Conservation (phyloP, 768 basidiomycete species). For the Macrocybe gigantea region DNA sequence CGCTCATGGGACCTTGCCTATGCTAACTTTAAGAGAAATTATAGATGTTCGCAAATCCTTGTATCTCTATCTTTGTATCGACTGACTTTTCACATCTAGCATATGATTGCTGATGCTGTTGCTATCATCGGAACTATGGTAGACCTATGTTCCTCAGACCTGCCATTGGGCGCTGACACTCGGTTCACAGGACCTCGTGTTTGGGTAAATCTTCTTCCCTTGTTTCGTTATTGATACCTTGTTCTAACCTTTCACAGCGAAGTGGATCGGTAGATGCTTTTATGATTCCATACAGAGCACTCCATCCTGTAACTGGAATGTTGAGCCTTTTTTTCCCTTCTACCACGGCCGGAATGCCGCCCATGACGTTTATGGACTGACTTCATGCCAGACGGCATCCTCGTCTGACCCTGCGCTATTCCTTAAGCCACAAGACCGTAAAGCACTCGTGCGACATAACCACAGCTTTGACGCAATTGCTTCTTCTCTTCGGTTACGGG, state of each 20-base stretch:
- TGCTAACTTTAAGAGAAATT: slow-evolving; percentile 7
- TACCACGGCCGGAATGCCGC: neutral
- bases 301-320: neutral
- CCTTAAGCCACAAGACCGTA: too few relatives aligned
- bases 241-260: slow-evolving; percentile 9
- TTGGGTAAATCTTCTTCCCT: slow-evolving; percentile 60
- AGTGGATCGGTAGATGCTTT: slow-evolving; percentile 14
- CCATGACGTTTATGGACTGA: too few relatives aligned
- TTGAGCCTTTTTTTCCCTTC: neutral
- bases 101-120: slow-evolving; percentile 92
- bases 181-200: slow-evolving; percentile 70
- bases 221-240: neutral
- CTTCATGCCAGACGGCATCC: neutral
- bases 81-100: slow-evolving; percentile 34
- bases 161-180: slow-evolving; percentile 6
- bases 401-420: too few relatives aligned
- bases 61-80: slow-evolving; percentile 1
- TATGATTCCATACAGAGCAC: neutral
- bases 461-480: too few relatives aligned
- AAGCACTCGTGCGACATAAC: too few relatives aligned
- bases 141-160: slow-evolving; percentile 18
- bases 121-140: slow-evolving; percentile 98
- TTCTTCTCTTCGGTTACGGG: too few relatives aligned
- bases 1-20: slow-evolving; percentile 1
- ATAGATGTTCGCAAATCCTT: too few relatives aligned